Evolutionary conservation across 805 yeast species (phyloP).

Genomic region (Ogataea chonburiensis): DNA sequence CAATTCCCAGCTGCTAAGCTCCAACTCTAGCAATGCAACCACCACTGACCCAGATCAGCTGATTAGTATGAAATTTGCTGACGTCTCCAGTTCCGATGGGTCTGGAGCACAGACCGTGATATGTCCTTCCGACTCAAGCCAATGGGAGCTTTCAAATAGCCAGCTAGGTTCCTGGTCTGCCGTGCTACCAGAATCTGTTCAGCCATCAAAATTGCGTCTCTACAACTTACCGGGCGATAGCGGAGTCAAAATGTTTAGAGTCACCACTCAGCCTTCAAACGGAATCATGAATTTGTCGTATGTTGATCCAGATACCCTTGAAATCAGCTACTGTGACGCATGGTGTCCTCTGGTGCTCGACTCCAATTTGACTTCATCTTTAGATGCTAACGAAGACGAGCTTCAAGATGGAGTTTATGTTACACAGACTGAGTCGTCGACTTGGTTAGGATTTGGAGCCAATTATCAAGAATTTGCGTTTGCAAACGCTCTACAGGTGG

Average conservation of each 20-base stretch:
- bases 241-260: conserved; percentile 63
- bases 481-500: conserved; percentile 62
- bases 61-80: conserved; percentile 57
- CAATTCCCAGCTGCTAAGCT: conserved; percentile 40
- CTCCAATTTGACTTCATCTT: conserved; percentile 29
- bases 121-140: conserved; percentile 52
- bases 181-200: conserved; percentile 50
- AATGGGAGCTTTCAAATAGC: conserved; percentile 53
- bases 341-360: conserved; percentile 71
- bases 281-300: conserved; percentile 93
- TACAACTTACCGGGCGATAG: conserved; percentile 54
- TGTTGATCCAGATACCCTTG: conserved; percentile 67
- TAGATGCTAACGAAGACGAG: conserved; percentile 5
- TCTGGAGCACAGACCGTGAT: conserved; percentile 39
- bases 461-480: conserved; percentile 82
- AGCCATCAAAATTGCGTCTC: conserved; percentile 72
- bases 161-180: conserved; percentile 67
- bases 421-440: conserved; percentile 15
- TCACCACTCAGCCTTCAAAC: conserved; percentile 72
- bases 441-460: conserved; percentile 37
- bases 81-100: conserved; percentile 43
- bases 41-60: conserved; percentile 54
- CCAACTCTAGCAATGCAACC: conserved; percentile 34
- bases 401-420: conserved; percentile 15
- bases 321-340: conserved; percentile 72